phyloP scores from a whole-genome alignment of 1,284 basidiomycete species.

The Tilletia walkeri region DNA sequence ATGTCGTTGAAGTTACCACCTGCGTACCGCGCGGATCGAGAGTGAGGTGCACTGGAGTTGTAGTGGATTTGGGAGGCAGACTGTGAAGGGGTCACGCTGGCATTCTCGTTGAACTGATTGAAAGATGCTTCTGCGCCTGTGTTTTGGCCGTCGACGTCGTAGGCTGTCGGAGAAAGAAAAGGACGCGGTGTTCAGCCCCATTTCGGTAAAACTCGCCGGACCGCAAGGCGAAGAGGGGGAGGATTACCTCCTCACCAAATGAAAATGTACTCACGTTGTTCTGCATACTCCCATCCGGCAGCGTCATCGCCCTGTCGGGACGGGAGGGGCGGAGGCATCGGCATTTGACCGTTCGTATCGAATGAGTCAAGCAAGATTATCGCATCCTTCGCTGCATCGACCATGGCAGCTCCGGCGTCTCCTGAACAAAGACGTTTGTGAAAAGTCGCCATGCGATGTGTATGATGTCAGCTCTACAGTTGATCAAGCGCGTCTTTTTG shows the following conservation, averaged over 20 bases:
- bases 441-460: background rate
- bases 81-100: conserved; percentile 56
- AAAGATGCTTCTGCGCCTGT: background rate
- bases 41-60: conserved; percentile 30
- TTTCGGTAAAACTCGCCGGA: background rate
- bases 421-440: background rate
- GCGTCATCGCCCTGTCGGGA: background rate
- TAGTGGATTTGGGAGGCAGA: conserved; percentile 54
- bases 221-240: too few species aligned
- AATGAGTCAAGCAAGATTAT: conserved; percentile 54
- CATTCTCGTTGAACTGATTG: conserved; percentile 34
- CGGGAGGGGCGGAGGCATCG: conserved; percentile 1
- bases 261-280: background rate
- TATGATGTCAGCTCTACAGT: background rate
- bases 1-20: conserved; percentile 37
- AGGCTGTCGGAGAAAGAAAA: background rate
- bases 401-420: conserved; percentile 56
- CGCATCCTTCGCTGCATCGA: conserved; percentile 55
- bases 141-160: conserved; percentile 7
- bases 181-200: background rate
- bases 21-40: conserved; percentile 27
- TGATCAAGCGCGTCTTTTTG: background rate
- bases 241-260: background rate
- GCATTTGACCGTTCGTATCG: conserved; percentile 39
- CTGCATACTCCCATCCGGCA: background rate